phyloP scores from a whole-genome alignment of 768 basidiomycete genomes.

The Termitomyces sp. region DNA sequence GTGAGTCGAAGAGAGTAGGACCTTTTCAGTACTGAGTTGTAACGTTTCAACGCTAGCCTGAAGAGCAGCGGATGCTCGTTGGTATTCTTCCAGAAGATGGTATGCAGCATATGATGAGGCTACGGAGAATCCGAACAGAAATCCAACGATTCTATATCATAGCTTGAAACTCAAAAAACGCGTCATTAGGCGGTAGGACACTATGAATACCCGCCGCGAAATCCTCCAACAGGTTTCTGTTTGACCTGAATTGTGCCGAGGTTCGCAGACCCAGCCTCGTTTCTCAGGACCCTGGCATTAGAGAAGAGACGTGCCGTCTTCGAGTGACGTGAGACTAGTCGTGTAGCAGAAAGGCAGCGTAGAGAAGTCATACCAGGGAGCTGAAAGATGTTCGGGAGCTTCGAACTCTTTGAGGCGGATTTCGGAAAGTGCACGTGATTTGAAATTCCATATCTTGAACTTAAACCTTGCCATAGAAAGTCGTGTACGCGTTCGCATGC shows the following conservation, averaged over 20 bases:
- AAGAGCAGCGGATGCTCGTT: conserved; percentile 78
- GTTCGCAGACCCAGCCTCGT: conserved; percentile 38
- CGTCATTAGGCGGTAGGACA: neutral
- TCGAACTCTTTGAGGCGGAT: neutral
- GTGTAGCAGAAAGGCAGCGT: conserved; percentile 20
- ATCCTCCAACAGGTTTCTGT: conserved; percentile 73
- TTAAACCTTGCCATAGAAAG: no score
- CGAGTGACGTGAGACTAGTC: conserved; percentile 7
- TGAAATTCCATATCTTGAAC: no score
- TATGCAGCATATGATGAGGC: conserved; percentile 86
- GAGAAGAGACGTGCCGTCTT: conserved; percentile 33
- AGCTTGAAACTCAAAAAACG: conserved; percentile 5
- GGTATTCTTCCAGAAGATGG: conserved; percentile 86
- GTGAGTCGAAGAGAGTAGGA: conserved; percentile 15
- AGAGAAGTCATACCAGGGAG: conserved; percentile 26
- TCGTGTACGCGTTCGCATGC: conserved; percentile 15
- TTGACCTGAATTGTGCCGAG: conserved; percentile 49
- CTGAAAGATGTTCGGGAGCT: neutral
- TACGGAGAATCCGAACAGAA: conserved; percentile 85
- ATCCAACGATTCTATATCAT: conserved; percentile 63
- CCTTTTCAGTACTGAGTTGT: conserved; percentile 79
- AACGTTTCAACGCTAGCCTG: conserved; percentile 87
- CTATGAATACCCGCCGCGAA: conserved; percentile 51
- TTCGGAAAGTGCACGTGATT: conserved; percentile 10
- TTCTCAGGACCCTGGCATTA: conserved; percentile 35